Evolutionary conservation across 768 basidiomycete genomes (phyloP).

Genomic region (Calvatia gigantea): DNA sequence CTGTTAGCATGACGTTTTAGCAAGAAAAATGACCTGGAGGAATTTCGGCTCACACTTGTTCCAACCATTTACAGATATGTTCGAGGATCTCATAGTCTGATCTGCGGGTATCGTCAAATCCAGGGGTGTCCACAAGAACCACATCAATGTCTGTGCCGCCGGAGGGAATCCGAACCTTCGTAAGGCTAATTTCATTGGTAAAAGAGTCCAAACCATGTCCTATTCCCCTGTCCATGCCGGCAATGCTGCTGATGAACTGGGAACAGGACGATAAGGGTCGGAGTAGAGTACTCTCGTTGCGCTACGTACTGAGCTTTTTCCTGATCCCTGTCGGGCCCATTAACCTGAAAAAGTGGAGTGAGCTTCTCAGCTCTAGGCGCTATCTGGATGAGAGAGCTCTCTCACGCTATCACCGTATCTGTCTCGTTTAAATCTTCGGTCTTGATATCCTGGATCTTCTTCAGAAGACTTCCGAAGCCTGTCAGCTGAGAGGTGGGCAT

Average conservation of each 20-base stretch:
- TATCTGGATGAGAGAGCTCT: background rate
- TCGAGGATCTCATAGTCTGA: slow-evolving; percentile 21
- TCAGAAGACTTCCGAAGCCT: too few relatives aligned
- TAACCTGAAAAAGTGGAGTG: background rate
- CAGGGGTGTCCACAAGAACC: slow-evolving; percentile 26
- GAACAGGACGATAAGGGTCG: slow-evolving; percentile 9
- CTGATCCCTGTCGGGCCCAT: background rate
- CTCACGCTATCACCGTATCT: slow-evolving; percentile 18
- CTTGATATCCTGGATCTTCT: too few relatives aligned
- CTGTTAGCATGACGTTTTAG: background rate
- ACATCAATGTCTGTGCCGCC: slow-evolving; percentile 7
- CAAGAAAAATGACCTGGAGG: background rate
- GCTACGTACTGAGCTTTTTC: background rate
- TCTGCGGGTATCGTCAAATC: slow-evolving; percentile 23
- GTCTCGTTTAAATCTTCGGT: too few relatives aligned
- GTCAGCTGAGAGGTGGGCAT: too few relatives aligned
- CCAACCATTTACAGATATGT: slow-evolving; percentile 22
- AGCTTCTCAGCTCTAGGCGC: background rate
- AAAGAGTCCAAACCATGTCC: too few relatives aligned
- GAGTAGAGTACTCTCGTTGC: too few relatives aligned
- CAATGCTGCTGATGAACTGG: background rate
- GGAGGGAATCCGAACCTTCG: slow-evolving; percentile 4
- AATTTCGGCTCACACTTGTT: background rate
- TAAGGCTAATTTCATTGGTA: background rate
- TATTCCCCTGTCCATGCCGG: too few relatives aligned